Evolutionary conservation across 805 yeast genomes (phyloP).

Genomic region (Cyberlindnera suaveolens): DNA sequence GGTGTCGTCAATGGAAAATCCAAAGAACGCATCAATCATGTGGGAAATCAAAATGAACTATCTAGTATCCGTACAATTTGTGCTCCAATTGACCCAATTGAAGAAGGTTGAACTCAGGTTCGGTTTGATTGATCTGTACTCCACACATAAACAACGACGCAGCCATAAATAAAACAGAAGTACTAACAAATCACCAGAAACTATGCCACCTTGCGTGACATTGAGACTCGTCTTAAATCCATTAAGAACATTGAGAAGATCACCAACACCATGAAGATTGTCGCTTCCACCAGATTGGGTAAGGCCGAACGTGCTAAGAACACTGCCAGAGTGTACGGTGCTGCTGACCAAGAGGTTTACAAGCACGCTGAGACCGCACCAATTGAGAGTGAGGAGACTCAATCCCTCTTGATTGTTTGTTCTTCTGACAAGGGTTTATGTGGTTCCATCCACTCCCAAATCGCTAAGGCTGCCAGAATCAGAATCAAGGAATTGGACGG

Average conservation of each 20-base stretch:
- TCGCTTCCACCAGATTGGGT: constrained; percentile 93
- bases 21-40: not conserved
- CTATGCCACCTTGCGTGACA: constrained; percentile 98
- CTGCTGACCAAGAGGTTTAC: constrained; percentile 74
- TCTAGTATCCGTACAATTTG: too few relatives aligned
- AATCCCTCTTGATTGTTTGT: constrained; percentile 75
- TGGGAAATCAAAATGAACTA: not conserved
- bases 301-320: constrained; percentile 95
- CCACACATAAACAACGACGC: too few relatives aligned
- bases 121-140: too few relatives aligned
- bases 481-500: constrained; percentile 51
- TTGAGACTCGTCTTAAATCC: constrained; percentile 95
- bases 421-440: constrained; percentile 98
- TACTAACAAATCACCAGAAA: constrained; percentile 41
- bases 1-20: not conserved
- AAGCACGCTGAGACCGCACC: constrained; percentile 73
- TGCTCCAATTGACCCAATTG: too few relatives aligned
- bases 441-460: constrained; percentile 96
- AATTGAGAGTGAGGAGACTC: constrained; percentile 36
- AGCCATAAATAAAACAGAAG: too few relatives aligned
- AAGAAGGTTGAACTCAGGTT: too few relatives aligned
- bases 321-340: constrained; percentile 78
- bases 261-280: constrained; percentile 99
- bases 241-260: constrained; percentile 98
- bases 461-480: constrained; percentile 80